These are phyloP conservation scores for Skeletonema marinoi DNA, from an alignment of 108 stramenopile species.

Conservation along the genomic window DNA sequence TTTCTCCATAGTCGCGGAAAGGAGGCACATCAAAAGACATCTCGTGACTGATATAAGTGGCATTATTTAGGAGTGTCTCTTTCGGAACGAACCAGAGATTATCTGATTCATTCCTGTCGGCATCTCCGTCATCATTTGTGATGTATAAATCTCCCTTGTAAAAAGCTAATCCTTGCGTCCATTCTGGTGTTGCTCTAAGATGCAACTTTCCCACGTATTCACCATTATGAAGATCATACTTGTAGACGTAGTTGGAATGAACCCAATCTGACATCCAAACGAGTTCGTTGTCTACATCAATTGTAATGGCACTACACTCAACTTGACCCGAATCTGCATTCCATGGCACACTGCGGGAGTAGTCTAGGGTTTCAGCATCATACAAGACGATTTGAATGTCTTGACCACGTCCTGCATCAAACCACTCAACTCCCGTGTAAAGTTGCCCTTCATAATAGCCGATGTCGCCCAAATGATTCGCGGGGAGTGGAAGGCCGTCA, in stretches of 20 bases:
- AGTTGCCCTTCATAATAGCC: neutral
- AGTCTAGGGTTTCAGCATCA: neutral
- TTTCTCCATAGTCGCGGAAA: neutral
- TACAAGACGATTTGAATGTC: constrained; percentile 3
- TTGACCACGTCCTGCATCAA: neutral
- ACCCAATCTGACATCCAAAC: constrained; percentile 9
- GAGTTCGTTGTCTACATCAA: neutral
- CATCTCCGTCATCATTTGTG: no score
- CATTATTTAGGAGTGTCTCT: neutral
- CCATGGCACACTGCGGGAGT: neutral
- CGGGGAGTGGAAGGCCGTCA: neutral
- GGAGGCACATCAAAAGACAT: neutral
- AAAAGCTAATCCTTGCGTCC: no score
- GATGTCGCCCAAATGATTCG: neutral
- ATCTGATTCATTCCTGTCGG: no score
- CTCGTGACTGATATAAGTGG: neutral
- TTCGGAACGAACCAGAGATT: no score
- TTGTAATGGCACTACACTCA: neutral
- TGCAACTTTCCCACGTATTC: neutral
- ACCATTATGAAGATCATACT: neutral
- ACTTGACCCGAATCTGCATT: neutral
- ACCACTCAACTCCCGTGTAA: constrained; percentile 4
- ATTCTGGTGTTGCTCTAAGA: no score
- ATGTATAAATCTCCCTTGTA: no score
- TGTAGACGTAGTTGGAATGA: neutral